These are phyloP conservation scores for Mortierella sp. DNA, from an alignment of 371 early-diverging fungal genomes.

Conservation along the genomic window DNA sequence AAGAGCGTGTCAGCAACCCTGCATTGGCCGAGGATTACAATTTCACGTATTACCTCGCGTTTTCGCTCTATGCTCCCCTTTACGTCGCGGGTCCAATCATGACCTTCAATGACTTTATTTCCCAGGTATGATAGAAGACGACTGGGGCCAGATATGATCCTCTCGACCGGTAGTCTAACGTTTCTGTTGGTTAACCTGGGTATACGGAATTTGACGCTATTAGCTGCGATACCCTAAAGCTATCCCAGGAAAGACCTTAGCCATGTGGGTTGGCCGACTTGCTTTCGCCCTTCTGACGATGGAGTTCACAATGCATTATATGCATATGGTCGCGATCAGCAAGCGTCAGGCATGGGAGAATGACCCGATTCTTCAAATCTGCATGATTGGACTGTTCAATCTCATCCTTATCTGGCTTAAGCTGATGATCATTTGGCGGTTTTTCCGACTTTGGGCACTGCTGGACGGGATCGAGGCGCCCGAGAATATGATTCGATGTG, in stretches of 20 bases:
- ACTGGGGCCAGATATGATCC: too few species aligned
- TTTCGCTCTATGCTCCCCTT: constrained; percentile 89
- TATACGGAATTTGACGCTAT: too few species aligned
- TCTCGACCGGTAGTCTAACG: too few species aligned
- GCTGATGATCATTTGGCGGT: constrained; percentile 93
- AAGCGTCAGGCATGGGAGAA: constrained; percentile 83
- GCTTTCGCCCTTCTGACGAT: constrained; percentile 69
- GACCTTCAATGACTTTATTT: constrained; percentile 90
- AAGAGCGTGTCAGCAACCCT: constrained; percentile 71
- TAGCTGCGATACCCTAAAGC: constrained; percentile 65
- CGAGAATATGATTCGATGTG: constrained; percentile 95
- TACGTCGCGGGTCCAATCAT: constrained; percentile 96
- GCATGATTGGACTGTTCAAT: constrained; percentile 85
- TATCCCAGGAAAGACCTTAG: constrained; percentile 55
- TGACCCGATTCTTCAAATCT: constrained; percentile 78
- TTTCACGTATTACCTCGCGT: constrained; percentile 80
- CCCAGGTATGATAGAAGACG: constrained; percentile 87
- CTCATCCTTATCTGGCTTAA: constrained; percentile 93
- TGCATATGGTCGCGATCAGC: constrained; percentile 90
- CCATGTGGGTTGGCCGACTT: constrained; percentile 64
- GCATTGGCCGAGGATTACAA: constrained; percentile 74
- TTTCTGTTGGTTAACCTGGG: too few species aligned
- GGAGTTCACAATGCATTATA: constrained; percentile 85
- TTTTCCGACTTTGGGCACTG: constrained; percentile 93
- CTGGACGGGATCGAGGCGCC: constrained; percentile 85